These are phyloP conservation scores for Anaeramoeba flamelloides DNA, from an alignment of 78 protist genomes.

Conservation along the genomic window DNA sequence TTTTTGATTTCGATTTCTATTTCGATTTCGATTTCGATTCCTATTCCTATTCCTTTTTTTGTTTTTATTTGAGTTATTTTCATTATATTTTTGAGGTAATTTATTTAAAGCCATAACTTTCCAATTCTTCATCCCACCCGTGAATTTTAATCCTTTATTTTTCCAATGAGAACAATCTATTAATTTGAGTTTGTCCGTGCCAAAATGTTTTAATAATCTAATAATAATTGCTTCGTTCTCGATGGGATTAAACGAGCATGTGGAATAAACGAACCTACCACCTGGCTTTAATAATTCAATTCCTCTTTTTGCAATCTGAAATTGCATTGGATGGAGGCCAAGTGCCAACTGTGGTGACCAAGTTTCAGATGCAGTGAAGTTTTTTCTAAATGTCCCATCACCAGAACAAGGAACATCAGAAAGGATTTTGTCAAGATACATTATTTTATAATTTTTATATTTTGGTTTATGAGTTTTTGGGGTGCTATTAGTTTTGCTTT, in stretches of 20 bases:
- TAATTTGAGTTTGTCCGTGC: too few species aligned
- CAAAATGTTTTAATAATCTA: not conserved
- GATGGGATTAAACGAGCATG: not conserved
- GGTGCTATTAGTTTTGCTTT: not conserved
- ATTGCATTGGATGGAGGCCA: conserved; percentile 50
- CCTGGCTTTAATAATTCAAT: conserved; percentile 53
- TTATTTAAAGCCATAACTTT: too few species aligned
- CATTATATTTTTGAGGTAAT: too few species aligned
- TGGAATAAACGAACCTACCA: conserved; percentile 8
- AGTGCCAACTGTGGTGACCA: conserved; percentile 39
- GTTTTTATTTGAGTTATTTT: too few species aligned
- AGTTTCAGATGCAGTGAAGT: conserved; percentile 50
- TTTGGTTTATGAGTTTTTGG: not conserved
- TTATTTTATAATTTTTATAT: not conserved
- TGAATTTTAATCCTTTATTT: too few species aligned
- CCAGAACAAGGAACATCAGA: conserved; percentile 14
- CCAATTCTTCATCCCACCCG: too few species aligned
- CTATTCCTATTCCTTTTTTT: too few species aligned
- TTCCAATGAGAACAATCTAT: too few species aligned
- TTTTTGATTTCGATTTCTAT: too few species aligned
- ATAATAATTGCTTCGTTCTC: not conserved
- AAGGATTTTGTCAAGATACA: not conserved
- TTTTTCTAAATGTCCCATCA: conserved; percentile 7
- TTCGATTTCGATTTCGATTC: too few species aligned
- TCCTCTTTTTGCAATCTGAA: conserved; percentile 53